Percentiles rank a stretch among this genome's conserved stretches.
Evolutionary conservation across 257 asterid genomes (phyloP).

Genomic region (Anisodus acutangulus): DNA sequence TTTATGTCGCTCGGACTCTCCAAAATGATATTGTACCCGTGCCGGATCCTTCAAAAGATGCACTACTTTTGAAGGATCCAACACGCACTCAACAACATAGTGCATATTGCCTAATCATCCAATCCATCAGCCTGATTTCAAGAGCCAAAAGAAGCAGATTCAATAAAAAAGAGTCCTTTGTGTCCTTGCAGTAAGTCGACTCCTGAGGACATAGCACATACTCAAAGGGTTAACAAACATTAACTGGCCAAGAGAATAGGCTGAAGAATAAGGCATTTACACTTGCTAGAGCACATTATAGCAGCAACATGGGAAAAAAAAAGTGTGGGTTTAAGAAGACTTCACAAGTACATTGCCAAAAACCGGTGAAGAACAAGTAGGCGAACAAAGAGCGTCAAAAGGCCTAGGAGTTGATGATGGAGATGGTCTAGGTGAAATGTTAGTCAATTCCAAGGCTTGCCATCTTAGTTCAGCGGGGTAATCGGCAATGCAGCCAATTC

Average conservation of each 20-base stretch:
- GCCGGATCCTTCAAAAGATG: no score
- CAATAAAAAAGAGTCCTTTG: neutral
- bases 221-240: neutral
- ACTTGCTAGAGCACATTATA: conserved; percentile 28
- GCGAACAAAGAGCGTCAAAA: conserved; percentile 42
- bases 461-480: conserved; percentile 79
- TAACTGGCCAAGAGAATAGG: neutral
- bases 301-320: neutral
- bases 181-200: neutral
- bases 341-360: conserved; percentile 36
- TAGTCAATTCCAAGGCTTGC: conserved; percentile 87
- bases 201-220: neutral
- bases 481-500: conserved; percentile 93
- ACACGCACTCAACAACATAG: no score
- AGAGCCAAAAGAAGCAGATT: neutral
- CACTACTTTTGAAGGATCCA: no score
- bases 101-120: neutral
- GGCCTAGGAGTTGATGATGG: conserved; percentile 46
- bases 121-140: neutral
- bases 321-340: neutral
- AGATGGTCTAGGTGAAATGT: conserved; percentile 66
- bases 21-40: no score
- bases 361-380: conserved; percentile 40
- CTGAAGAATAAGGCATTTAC: neutral
- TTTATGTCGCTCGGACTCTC: no score